Evolutionary conservation across 2,329 filamentous ascomycete genomes (phyloP).

Genomic region (Aspergillus brasiliensis): DNA sequence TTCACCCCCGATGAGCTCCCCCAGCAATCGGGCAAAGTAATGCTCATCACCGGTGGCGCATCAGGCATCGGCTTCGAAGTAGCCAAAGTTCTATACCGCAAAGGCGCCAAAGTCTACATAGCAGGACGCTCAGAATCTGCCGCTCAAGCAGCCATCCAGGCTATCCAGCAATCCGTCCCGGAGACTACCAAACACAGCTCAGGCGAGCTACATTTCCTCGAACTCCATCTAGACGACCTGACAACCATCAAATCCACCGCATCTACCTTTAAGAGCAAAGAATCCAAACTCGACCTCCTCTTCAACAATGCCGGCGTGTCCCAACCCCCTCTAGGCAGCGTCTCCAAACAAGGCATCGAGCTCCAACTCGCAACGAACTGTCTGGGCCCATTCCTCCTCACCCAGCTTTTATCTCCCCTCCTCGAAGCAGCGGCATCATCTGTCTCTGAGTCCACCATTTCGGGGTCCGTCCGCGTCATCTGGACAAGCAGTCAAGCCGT

Average conservation of each 20-base stretch:
- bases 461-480: conserved; percentile 37
- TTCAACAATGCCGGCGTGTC: conserved; percentile 46
- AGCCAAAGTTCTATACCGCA: conserved; percentile 12
- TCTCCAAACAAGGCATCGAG: conserved; percentile 34
- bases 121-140: not conserved
- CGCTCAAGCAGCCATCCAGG: not conserved
- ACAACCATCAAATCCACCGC: conserved; percentile 25
- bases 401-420: conserved; percentile 42
- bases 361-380: conserved; percentile 45
- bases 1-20: conserved; percentile 11
- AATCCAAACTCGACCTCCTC: conserved; percentile 44
- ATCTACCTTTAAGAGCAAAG: conserved; percentile 36
- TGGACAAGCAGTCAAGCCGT: conserved; percentile 32
- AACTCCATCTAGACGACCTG: conserved; percentile 47
- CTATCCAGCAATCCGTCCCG: not conserved
- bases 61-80: conserved; percentile 17
- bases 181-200: not conserved
- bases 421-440: conserved; percentile 29
- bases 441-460: not conserved
- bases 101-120: conserved; percentile 9
- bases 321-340: conserved; percentile 37
- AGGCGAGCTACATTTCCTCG: conserved; percentile 26
- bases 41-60: conserved; percentile 12
- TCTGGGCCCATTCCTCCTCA: conserved; percentile 46
- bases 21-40: conserved; percentile 7